These are phyloP conservation scores for Centella asiatica DNA, from an alignment of 129 eudicot genomes.

Conservation along the genomic window DNA sequence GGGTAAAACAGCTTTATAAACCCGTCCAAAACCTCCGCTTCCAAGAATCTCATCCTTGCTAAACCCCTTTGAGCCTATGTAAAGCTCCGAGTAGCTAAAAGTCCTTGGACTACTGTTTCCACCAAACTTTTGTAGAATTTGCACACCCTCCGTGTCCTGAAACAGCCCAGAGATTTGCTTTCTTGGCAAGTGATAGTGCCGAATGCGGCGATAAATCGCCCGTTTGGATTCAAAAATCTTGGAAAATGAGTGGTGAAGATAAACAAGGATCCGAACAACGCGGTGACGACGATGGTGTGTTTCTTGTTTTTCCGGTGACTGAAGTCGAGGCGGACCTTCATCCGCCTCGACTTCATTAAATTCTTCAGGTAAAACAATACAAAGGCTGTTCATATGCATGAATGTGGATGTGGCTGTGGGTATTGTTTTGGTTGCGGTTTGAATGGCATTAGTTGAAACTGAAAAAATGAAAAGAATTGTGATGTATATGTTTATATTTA, in stretches of 20 bases:
- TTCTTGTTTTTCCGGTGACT: conserved; percentile 1
- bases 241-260: conserved; percentile 22
- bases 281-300: conserved; percentile 20
- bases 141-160: conserved; percentile 69
- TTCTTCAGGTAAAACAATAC: conserved; percentile 52
- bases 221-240: conserved; percentile 25
- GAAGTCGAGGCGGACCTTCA: conserved; percentile 11
- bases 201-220: conserved; percentile 1
- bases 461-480: too few relatives aligned
- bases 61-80: conserved; percentile 73
- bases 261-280: conserved; percentile 16
- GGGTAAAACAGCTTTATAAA: conserved; percentile 72
- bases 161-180: conserved; percentile 20
- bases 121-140: conserved; percentile 32
- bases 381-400: conserved; percentile 48
- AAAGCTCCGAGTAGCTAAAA: conserved; percentile 84
- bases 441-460: neutral
- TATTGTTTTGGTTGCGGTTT: neutral
- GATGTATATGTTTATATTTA: neutral
- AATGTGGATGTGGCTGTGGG: conserved; percentile 11
- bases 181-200: conserved; percentile 4
- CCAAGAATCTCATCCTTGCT: conserved; percentile 55
- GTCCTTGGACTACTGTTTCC: conserved; percentile 46
- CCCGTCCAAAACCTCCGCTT: conserved; percentile 87
- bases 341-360: conserved; percentile 26